Evolutionary conservation across 2,329 filamentous ascomycete genomes (phyloP).

Genomic region (Alternaria triticina): DNA sequence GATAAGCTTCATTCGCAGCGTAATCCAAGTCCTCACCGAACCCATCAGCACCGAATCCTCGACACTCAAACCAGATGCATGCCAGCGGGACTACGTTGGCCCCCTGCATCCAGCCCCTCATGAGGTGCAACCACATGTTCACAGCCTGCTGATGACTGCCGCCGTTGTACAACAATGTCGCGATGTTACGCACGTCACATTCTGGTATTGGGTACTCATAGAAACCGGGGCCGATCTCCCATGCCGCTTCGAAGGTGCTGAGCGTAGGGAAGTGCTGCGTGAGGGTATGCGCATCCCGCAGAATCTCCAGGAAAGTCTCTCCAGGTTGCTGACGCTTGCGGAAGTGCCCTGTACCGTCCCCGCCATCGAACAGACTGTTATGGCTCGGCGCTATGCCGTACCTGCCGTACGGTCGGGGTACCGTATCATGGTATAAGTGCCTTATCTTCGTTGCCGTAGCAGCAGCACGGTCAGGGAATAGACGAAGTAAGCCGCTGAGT

Average conservation of each 20-base stretch:
- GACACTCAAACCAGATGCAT: conserved; percentile 7
- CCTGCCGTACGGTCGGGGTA: background rate
- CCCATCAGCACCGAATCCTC: background rate
- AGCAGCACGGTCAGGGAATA: conserved; percentile 21
- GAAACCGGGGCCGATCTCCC: conserved; percentile 2
- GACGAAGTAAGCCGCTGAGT: conserved; percentile 12
- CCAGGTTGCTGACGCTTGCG: conserved; percentile 1
- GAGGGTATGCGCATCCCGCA: conserved; percentile 15
- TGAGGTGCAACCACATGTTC: conserved; percentile 11
- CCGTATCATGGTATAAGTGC: background rate
- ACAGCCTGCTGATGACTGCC: background rate
- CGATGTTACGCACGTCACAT: background rate
- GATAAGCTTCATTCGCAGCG: conserved; percentile 2
- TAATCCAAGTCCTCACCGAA: background rate
- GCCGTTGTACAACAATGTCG: background rate
- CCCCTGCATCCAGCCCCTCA: conserved; percentile 9
- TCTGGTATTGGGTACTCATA: background rate
- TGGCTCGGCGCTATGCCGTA: conserved; percentile 1
- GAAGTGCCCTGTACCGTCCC: background rate
- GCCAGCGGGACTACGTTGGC: conserved; percentile 9
- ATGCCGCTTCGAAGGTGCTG: conserved; percentile 9
- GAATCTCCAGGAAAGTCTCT: conserved; percentile 9
- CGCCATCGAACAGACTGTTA: background rate
- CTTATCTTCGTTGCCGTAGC: conserved; percentile 1
- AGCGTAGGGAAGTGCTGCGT: conserved; percentile 22